Percentiles rank a stretch among this genome's conserved stretches.
Conservation (phyloP, 2,329 filamentous ascomycete species). For the Ophiostoma ulmi region DNA sequence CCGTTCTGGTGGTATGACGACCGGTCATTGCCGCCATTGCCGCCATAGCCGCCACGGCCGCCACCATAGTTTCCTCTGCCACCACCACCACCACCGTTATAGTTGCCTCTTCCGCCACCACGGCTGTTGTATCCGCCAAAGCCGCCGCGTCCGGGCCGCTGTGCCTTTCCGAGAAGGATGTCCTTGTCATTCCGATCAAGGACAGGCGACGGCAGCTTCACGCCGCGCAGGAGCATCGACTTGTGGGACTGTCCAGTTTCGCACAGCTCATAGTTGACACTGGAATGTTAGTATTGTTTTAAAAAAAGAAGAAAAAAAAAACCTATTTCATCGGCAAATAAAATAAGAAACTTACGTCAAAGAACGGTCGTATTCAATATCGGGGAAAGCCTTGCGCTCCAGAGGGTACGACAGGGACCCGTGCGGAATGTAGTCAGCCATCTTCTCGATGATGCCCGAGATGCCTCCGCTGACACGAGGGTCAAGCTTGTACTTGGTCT, state of each 20-base stretch:
- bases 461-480: slow-evolving; percentile 70
- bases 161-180: slow-evolving; percentile 60
- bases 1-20: slow-evolving; percentile 29
- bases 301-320: neutral
- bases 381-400: slow-evolving; percentile 63
- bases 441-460: slow-evolving; percentile 73
- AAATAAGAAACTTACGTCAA: slow-evolving; percentile 55
- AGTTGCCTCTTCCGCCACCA: slow-evolving; percentile 6
- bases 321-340: too few species aligned
- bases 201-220: slow-evolving; percentile 64
- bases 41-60: slow-evolving; percentile 11
- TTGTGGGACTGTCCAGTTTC: slow-evolving; percentile 70
- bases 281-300: slow-evolving; percentile 38
- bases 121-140: slow-evolving; percentile 28
- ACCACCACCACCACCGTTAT: slow-evolving; percentile 1
- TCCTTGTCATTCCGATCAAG: slow-evolving; percentile 74
- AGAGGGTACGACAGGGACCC: slow-evolving; percentile 74
- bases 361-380: slow-evolving; percentile 78
- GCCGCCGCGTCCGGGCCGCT: slow-evolving; percentile 61
- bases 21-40: neutral
- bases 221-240: slow-evolving; percentile 85
- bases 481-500: slow-evolving; percentile 64
- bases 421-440: slow-evolving; percentile 79
- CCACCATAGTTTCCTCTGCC: neutral
- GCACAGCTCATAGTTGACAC: slow-evolving; percentile 82